phyloP scores from a whole-genome alignment of 2,329 filamentous ascomycete species.

The Pseudogymnoascus sp. region DNA sequence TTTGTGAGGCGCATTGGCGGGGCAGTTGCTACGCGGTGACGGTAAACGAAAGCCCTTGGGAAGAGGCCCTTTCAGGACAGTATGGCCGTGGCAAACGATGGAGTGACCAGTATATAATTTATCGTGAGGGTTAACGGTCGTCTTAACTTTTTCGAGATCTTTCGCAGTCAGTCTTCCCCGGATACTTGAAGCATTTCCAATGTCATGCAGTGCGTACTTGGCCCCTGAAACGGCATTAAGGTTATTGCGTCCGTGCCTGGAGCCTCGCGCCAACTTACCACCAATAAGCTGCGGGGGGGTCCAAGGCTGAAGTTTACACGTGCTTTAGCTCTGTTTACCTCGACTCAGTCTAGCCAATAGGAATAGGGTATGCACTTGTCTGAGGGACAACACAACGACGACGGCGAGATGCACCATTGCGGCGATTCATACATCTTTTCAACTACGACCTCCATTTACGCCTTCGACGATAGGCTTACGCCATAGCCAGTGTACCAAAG shows the following conservation, averaged over 20 bases:
- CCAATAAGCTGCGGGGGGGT: background rate
- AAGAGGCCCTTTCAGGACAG: background rate
- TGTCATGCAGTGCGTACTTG: slow-evolving; percentile 7
- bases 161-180: background rate
- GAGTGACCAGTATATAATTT: background rate
- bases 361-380: background rate
- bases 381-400: slow-evolving; percentile 3
- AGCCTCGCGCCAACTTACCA: background rate
- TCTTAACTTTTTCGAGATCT: background rate
- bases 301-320: background rate
- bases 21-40: background rate
- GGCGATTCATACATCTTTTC: background rate
- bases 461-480: background rate
- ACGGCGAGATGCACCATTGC: background rate
- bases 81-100: background rate
- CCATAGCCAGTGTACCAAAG: background rate
- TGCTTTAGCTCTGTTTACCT: slow-evolving; percentile 1
- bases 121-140: background rate
- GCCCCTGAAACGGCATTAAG: slow-evolving; percentile 8
- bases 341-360: background rate
- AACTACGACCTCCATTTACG: slow-evolving; percentile 1
- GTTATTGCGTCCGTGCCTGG: slow-evolving; percentile 3
- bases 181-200: slow-evolving; percentile 7
- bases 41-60: background rate
- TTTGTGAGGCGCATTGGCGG: slow-evolving; percentile 4